A percentile compares a stretch with the other conserved stretches of the same genome.
Conservation (phyloP, 345 rosid species). For the Sisymbrium irio region DNA sequence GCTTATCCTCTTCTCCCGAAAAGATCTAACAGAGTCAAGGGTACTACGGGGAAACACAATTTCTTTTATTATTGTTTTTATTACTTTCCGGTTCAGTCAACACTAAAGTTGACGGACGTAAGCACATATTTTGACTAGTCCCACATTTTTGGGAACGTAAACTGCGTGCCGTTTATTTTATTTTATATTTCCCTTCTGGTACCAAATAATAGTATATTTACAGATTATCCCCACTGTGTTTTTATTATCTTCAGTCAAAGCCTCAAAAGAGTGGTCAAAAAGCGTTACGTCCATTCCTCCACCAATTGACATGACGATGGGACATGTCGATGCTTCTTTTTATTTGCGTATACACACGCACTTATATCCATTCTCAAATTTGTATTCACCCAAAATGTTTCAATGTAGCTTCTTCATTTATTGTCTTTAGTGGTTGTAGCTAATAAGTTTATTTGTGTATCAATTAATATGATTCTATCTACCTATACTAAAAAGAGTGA, state of each 20-base stretch:
- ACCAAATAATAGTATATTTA: neutral
- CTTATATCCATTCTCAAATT: neutral
- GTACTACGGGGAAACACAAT: conserved; percentile 25
- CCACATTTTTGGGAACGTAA: conserved; percentile 26
- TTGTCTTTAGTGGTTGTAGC: neutral
- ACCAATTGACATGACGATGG: conserved; percentile 17
- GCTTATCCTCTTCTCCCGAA: conserved; percentile 25
- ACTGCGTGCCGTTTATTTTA: conserved; percentile 30
- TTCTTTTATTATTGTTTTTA: no score
- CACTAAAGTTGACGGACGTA: conserved; percentile 31
- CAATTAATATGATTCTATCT: neutral
- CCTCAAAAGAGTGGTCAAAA: conserved; percentile 13
- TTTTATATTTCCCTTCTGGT: neutral
- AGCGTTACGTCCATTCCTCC: neutral
- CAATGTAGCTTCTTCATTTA: neutral
- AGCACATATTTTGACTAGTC: conserved; percentile 16
- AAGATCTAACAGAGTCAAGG: conserved; percentile 30
- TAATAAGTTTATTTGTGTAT: no score
- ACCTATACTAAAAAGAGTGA: neutral
- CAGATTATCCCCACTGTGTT: neutral
- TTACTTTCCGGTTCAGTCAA: conserved; percentile 22
- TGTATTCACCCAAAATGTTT: neutral
- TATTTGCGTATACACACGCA: no score
- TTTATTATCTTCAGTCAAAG: conserved; percentile 5
- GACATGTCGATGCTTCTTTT: conserved; percentile 14